Evolutionary conservation across 345 rosid genomes (phyloP), one percentile per base, ranked within the genome.

Genomic region (Populus nigra): DNA sequence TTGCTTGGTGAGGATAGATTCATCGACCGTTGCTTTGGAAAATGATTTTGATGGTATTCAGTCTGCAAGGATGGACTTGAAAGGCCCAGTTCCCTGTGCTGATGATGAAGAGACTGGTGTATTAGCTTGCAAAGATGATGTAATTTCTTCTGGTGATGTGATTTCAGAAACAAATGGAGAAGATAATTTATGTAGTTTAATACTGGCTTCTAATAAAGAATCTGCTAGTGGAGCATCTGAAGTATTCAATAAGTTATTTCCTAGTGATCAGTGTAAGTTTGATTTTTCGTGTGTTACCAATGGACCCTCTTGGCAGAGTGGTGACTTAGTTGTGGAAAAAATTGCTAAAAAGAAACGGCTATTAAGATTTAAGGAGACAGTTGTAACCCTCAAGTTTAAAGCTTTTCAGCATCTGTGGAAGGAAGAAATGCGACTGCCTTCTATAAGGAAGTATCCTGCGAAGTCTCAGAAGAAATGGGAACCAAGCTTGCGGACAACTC

Each of bases 381-480:
- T 88, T 74, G 78, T 91, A 57, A 82, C 87, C 33, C 91, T 94
- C 47, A 91, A 96, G 87, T 93, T 88, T 80, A 96, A 88, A 86
- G 93, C 89, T 29, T 87, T 90, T 83, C 89, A 86, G 77, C 90
- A 87, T 75, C 77, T 86, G 25, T 96, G 99, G 99, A 94, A 89
- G 89, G 97, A 92, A 83, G 99, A 96, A 82, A 33, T 89, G 88
- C 87, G 78, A 23, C 78, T 85, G 78, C 88, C 84, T 29, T 87
- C 90, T 27, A 75, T 83, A 35, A 80, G 86, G 81, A 96, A 90
- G 85, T 80, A 70, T 59, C 89, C 88, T 68, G 86, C 90, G 41
- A 93, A 88, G 81, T 86, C 93, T 80, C 96, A 87, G 72, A 91
- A 85, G 78, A 94, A 89, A 87, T 70, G 70, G 65, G 97, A 94